Evolutionary conservation across 371 early-diverging fungal species (phyloP).

Genomic region (Lichtheimia ornata): DNA sequence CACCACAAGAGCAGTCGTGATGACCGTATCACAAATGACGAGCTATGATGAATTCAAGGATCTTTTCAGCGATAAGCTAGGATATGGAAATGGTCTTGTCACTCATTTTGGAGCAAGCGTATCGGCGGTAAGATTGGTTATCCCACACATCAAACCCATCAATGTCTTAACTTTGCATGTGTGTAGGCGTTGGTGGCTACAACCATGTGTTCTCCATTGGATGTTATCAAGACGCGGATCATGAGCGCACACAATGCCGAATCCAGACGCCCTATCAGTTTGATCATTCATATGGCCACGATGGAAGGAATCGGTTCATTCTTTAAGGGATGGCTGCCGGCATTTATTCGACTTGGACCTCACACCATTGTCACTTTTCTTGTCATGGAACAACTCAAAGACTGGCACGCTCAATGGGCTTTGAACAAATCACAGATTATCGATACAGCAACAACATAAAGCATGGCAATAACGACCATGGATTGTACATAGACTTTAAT

Average conservation of each 20-base stretch:
- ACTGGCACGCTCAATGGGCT: conserved; percentile 24
- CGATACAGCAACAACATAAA: no score
- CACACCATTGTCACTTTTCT: conserved; percentile 73
- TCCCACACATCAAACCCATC: neutral
- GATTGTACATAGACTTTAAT: no score
- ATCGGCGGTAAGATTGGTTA: conserved; percentile 60
- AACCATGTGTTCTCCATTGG: conserved; percentile 65
- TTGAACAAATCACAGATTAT: no score
- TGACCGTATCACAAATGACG: conserved; percentile 65
- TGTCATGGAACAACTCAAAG: conserved; percentile 62
- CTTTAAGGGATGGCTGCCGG: conserved; percentile 75
- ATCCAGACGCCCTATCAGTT: conserved; percentile 29
- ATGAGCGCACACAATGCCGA: conserved; percentile 50
- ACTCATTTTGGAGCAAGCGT: conserved; percentile 80
- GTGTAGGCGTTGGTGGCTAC: conserved; percentile 66
- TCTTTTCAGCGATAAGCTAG: conserved; percentile 40
- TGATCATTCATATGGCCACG: conserved; percentile 53
- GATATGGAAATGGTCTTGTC: conserved; percentile 50
- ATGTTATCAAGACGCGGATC: conserved; percentile 75
- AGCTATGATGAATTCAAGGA: conserved; percentile 64
- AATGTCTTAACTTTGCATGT: neutral
- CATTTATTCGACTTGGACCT: conserved; percentile 65
- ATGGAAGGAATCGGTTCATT: conserved; percentile 66
- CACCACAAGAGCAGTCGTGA: conserved; percentile 60
- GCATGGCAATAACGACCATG: no score